Evolutionary conservation across 1,284 basidiomycete genomes (phyloP).

Genomic region (Phaffia rhodozyma): DNA sequence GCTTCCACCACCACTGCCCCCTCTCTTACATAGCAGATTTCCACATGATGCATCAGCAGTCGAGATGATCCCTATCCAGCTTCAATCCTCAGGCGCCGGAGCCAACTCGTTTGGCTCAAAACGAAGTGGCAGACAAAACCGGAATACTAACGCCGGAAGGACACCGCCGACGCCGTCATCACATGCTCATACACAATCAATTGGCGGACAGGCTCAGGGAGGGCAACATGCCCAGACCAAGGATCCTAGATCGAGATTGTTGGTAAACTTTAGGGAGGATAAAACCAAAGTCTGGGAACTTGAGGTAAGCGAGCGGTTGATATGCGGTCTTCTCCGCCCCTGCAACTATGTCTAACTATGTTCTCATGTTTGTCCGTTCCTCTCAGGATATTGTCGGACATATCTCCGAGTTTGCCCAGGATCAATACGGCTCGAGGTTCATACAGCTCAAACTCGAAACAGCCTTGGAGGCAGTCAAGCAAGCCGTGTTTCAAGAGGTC

Average conservation of each 20-base stretch:
- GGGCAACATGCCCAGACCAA: constrained; percentile 15
- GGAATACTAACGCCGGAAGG: too few species aligned
- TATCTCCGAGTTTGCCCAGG: constrained; percentile 83
- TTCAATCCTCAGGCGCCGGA: too few species aligned
- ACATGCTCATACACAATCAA: too few species aligned
- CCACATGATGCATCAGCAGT: too few species aligned
- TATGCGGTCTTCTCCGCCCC: neutral
- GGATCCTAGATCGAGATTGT: constrained; percentile 50
- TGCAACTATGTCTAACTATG: neutral
- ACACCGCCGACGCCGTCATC: too few species aligned
- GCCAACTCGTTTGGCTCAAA: too few species aligned
- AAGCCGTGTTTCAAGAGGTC: constrained; percentile 81
- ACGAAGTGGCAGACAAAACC: too few species aligned
- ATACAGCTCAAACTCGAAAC: constrained; percentile 74
- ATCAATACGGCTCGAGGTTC: constrained; percentile 86
- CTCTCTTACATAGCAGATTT: too few species aligned
- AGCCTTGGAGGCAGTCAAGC: constrained; percentile 63
- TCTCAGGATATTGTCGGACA: constrained; percentile 70
- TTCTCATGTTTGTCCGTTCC: constrained; percentile 18
- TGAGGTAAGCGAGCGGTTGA: constrained; percentile 40
- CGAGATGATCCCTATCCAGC: too few species aligned
- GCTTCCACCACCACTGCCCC: too few species aligned
- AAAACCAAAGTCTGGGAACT: constrained; percentile 70
- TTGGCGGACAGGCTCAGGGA: too few species aligned
- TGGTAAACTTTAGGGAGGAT: constrained; percentile 77